Evolutionary conservation across 2,329 filamentous ascomycete species (phyloP).

Genomic region (Curvularia eragrostidis): DNA sequence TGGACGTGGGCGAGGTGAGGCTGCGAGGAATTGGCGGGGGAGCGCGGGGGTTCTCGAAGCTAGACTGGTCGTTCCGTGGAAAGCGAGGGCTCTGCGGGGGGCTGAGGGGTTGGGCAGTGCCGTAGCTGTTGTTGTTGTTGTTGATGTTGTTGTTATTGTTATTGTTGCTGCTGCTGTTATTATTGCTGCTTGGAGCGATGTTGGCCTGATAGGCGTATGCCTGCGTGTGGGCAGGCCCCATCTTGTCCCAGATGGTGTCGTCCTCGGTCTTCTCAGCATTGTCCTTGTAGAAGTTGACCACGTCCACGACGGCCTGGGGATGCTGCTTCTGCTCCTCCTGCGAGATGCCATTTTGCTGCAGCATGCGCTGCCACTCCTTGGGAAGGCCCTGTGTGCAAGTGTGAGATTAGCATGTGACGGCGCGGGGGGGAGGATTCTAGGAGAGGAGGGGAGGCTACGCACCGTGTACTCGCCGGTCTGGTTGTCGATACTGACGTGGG

Average conservation of each 20-base stretch:
- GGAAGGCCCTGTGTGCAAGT: conserved; percentile 74
- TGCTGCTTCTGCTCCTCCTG: conserved; percentile 96
- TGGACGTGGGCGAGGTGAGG: conserved; percentile 50
- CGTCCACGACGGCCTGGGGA: conserved; percentile 93
- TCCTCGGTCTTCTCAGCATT: conserved; percentile 81
- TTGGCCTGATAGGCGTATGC: conserved; percentile 50
- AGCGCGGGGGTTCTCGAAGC: conserved; percentile 95
- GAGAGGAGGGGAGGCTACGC: conserved; percentile 36
- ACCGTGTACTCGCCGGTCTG: conserved; percentile 96
- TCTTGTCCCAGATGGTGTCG: conserved; percentile 93
- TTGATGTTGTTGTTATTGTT: neutral
- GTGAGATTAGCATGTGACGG: conserved; percentile 18
- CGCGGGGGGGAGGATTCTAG: conserved; percentile 5
- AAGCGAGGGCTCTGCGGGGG: conserved; percentile 86
- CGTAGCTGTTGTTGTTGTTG: conserved; percentile 35
- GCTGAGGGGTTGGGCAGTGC: conserved; percentile 64
- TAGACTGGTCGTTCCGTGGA: conserved; percentile 86
- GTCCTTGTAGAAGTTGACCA: conserved; percentile 97
- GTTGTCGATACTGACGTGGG: conserved; percentile 97
- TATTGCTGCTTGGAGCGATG: conserved; percentile 39
- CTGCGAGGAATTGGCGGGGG: conserved; percentile 80
- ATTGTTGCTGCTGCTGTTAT: neutral
- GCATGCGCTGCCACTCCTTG: conserved; percentile 95
- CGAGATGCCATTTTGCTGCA: conserved; percentile 94
- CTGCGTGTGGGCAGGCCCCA: conserved; percentile 79